Evolutionary conservation across 768 basidiomycete species (phyloP).

Genomic region (Boletus subparvulus): DNA sequence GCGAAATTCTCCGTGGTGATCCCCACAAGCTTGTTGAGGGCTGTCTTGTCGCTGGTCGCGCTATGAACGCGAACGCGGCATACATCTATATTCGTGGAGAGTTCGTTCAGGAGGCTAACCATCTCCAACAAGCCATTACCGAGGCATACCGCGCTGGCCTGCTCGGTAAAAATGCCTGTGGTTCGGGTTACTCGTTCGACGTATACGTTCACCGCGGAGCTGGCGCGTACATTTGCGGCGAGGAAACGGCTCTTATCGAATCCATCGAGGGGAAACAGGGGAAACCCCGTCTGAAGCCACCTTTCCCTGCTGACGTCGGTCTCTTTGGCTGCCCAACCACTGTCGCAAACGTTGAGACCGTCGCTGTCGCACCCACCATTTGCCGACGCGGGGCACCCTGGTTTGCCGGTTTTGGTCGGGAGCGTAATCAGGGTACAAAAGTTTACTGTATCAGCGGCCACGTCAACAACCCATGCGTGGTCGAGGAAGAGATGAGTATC

Average conservation of each 20-base stretch:
- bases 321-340: constrained; percentile 97
- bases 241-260: constrained; percentile 98
- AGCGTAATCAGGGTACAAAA: constrained; percentile 96
- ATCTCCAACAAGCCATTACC: constrained; percentile 92
- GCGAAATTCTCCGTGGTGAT: constrained; percentile 96
- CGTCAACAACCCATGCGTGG: constrained; percentile 96
- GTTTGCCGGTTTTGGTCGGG: constrained; percentile 92
- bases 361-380: constrained; percentile 96
- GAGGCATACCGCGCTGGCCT: constrained; percentile 91
- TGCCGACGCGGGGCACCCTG: constrained; percentile 84
- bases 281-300: constrained; percentile 95
- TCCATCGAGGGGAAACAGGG: constrained; percentile 97
- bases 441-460: constrained; percentile 95
- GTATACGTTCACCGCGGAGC: constrained; percentile 98
- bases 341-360: constrained; percentile 98
- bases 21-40: constrained; percentile 98
- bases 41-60: constrained; percentile 93
- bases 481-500: constrained; percentile 99
- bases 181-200: constrained; percentile 91
- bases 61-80: constrained; percentile 97
- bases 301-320: constrained; percentile 98
- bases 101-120: constrained; percentile 92
- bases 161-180: constrained; percentile 89
- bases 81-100: constrained; percentile 99
- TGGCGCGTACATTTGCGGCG: constrained; percentile 97